Conservation (phyloP, 2,329 filamentous ascomycete species). For the Aureobasidium sp. region DNA sequence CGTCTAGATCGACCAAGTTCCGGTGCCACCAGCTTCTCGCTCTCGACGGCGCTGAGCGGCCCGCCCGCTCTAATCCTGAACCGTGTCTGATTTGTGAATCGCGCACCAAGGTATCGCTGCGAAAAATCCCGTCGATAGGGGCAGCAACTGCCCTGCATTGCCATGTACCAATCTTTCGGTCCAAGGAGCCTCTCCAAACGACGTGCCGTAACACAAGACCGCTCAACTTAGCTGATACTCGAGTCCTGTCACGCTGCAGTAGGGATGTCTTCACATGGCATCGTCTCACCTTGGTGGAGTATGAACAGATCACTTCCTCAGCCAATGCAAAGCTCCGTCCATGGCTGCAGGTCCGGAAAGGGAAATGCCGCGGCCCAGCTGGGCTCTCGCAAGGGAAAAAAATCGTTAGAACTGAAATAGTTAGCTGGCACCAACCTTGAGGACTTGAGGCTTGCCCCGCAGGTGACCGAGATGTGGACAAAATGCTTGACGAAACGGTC, state of each 20-base stretch:
- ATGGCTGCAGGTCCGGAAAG: background rate
- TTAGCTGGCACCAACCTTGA: background rate
- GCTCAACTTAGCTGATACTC: background rate
- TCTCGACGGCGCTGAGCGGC: conserved; percentile 1
- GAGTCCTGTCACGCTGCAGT: background rate
- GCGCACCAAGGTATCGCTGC: background rate
- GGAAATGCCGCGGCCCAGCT: conserved; percentile 6
- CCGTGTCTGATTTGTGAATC: background rate
- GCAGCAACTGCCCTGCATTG: conserved; percentile 8
- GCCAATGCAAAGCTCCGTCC: background rate
- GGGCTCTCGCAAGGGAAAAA: background rate
- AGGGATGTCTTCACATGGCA: background rate
- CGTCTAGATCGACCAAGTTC: conserved; percentile 6
- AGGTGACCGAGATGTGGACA: background rate
- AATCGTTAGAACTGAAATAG: background rate
- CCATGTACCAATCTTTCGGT: conserved; percentile 2
- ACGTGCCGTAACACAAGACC: background rate
- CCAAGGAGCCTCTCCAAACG: background rate
- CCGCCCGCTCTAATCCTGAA: background rate
- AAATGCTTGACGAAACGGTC: background rate
- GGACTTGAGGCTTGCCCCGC: background rate
- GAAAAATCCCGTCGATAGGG: conserved; percentile 4
- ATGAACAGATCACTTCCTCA: background rate
- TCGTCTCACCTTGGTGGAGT: background rate
- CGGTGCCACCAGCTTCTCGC: background rate